Evolutionary conservation across 495 filamentous ascomycete genomes (phyloP).

Genomic region (Mycothermus thermophilus): DNA sequence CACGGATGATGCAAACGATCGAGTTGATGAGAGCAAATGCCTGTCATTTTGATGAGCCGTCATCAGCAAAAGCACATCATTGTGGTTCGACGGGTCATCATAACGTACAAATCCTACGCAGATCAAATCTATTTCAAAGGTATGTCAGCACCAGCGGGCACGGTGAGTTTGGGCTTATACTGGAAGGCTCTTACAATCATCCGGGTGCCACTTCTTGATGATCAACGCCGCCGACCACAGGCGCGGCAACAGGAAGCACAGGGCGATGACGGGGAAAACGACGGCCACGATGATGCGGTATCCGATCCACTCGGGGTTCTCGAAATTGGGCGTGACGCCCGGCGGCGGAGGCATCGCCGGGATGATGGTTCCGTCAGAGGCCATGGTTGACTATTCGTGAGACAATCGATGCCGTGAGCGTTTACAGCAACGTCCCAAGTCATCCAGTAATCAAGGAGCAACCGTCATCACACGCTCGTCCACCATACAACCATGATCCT

Average conservation of each 20-base stretch:
- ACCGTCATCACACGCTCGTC: no score
- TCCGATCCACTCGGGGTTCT: conserved; percentile 12
- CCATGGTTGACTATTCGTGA: neutral
- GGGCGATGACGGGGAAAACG: conserved; percentile 10
- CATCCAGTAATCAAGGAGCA: no score
- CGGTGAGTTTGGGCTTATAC: neutral
- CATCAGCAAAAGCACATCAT: neutral
- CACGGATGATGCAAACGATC: conserved; percentile 4
- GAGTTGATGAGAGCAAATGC: conserved; percentile 1
- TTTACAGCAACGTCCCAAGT: no score
- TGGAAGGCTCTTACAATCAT: conserved; percentile 13
- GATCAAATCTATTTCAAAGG: conserved; percentile 7
- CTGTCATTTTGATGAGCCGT: neutral
- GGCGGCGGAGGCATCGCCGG: conserved; percentile 3
- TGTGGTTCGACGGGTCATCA: no score
- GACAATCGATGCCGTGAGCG: no score
- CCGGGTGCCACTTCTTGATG: conserved; percentile 13
- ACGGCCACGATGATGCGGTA: conserved; percentile 11
- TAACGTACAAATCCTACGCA: neutral
- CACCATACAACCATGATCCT: no score
- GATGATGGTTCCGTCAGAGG: neutral
- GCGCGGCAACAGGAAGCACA: conserved; percentile 9
- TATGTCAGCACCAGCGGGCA: conserved; percentile 1
- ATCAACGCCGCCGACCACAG: conserved; percentile 12
- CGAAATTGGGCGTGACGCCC: conserved; percentile 17